Base-by-base conservation (phyloP, 1,139 yeast genomes). In the Candida sp. region DNA sequence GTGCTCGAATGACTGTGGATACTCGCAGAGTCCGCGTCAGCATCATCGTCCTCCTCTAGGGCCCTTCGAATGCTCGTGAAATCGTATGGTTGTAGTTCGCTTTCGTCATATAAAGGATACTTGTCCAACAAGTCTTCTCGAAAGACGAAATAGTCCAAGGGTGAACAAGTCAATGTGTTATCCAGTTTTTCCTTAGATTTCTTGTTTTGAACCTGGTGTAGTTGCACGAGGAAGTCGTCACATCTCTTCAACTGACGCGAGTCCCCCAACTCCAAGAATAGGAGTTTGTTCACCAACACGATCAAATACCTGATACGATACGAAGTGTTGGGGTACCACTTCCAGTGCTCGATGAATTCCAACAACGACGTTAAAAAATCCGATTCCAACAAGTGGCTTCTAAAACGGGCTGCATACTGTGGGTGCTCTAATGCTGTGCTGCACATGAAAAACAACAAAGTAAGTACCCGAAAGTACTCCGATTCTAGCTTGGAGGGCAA, bases 141-240 rank as follows among this genome's bases (percentile, higher is more conserved):
- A 62, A 89, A 90, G 4, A 90, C 85, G 63, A 84, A 85, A 64
- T 90, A 92, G 59, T 91, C 96, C 33, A 91, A 69, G 0, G 96
- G 94, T 2, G 96, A 85, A 34, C 91, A 84, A 0, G 78, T 73
- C 44, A 84, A 67, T 48, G 66, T 67, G 47, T 54, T 62, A 41
- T 52, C 59, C 2, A 58, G 53, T 7, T 53, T 26, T 33, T 58
- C 62, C 32, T 57, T 55, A 0, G 65, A 62, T 3, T 62, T 59
- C 34, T 72, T 70, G 44, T 68, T 68, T 28, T 72, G 69, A 26
- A 86, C 68, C 1, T 73, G 69, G 55, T 80, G 81, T 40, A 71
- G 67, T n/a, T 67, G 55, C 22, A 76, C 68, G 31, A 88, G 68
- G 56, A 75, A 82, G 2, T 68, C 63, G 57, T 89, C 88, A 25